Base-by-base conservation (phyloP, 371 early-diverging fungal genomes). In the Basidiobolus heterosporus region DNA sequence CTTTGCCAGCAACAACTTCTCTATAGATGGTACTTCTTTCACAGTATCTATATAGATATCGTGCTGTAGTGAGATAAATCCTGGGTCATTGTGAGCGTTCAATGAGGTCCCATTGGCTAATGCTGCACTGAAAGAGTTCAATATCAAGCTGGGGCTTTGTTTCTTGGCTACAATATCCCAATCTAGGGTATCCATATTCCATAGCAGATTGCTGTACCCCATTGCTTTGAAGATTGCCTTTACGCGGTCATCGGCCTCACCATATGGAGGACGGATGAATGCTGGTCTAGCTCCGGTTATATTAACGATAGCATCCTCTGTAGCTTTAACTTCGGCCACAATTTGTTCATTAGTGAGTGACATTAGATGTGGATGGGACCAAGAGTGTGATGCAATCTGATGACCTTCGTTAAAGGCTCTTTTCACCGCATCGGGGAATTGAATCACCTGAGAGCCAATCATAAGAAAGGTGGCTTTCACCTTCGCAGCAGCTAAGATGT, bases 381-480 rank as follows among this genome's bases (percentile, higher is more conserved):
- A 69, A 2, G 74, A 71, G 54, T 72, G 73, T 0, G 67, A 66
- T 7, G 61, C 72, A 46, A 74, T 64, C 42, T 67, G 65, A 45
- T 74, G 72, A 2, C 72, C 71, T 2, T 60, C 51, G 1, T 57
- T 46, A 38, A 55, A 69, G 19, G 61, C 59, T 5, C 66, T 51
- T 38, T 64, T 54, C 45, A 65, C 19, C 56, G 51, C 18, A 57
- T 54, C 47, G 51, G 36, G n/a, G 41, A 44, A 22, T 41, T 64
- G 56, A 16, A 62, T 45, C 14, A 47, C 21, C 14, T 50, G 59
- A n/a, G 45, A 45, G 9, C 80, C 82, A 47, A 76, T 66, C 15
- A 80, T 60, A 56, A 79, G 81, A 49, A 80, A 81, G 0, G 83
- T 81, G 7, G 67, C 78, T 42, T 70, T 75, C 44, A 75, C 54